A percentile compares a stretch with the other conserved stretches of the same genome.
These are phyloP conservation scores for Angomonas ambiguus DNA, from an alignment of 208 protist species.

Conservation along the genomic window DNA sequence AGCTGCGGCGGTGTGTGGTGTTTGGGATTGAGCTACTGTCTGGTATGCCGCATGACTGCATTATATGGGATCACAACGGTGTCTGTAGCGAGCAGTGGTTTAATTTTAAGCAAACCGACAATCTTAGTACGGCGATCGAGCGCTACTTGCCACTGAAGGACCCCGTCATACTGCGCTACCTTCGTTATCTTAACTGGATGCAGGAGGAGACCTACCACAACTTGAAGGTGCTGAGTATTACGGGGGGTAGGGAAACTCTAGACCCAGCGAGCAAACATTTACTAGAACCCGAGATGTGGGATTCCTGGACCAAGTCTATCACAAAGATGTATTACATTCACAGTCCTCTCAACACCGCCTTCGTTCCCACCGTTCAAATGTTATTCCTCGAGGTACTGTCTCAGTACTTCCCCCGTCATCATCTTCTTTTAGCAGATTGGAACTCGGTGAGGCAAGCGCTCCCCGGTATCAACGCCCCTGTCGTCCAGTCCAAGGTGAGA, in stretches of 20 bases:
- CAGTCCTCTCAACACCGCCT: constrained; percentile 72
- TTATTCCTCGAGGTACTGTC: constrained; percentile 69
- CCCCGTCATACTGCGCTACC: constrained; percentile 76
- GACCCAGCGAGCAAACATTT: constrained; percentile 46
- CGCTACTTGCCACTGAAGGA: constrained; percentile 59
- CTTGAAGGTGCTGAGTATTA: constrained; percentile 79
- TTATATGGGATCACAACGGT: constrained; percentile 68
- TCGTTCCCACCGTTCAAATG: constrained; percentile 76
- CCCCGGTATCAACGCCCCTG: constrained; percentile 66
- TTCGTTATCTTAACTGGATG: constrained; percentile 84
- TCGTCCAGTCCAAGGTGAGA: constrained; percentile 80
- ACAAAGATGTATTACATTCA: constrained; percentile 70
- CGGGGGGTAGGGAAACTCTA: constrained; percentile 69
- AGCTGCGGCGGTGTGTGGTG: constrained; percentile 69
- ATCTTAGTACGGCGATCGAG: constrained; percentile 67
- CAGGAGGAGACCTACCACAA: constrained; percentile 85
- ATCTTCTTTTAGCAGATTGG: constrained; percentile 79
- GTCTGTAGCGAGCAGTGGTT: constrained; percentile 84
- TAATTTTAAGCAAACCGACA: constrained; percentile 71
- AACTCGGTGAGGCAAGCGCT: constrained; percentile 50
- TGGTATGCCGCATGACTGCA: constrained; percentile 81
- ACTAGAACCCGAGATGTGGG: constrained; percentile 53
- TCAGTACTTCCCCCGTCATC: constrained; percentile 78
- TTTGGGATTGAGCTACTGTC: constrained; percentile 78
- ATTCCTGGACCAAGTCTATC: constrained; percentile 42